Evolutionary conservation across 306 rosid species (phyloP).

Genomic region (Castanea mollissima): DNA sequence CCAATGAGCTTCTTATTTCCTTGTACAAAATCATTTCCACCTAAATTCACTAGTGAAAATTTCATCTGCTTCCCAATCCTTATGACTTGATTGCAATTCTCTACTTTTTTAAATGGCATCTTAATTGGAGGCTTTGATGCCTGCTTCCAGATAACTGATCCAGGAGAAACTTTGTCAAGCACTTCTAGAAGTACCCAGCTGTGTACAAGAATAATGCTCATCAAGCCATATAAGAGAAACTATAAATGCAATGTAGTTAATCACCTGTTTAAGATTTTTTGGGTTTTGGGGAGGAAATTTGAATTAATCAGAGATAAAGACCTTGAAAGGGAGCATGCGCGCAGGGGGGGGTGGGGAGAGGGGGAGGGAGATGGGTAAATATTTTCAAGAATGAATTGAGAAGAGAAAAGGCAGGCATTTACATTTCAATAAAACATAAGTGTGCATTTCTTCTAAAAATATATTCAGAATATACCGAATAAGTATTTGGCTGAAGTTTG

Average conservation of each 20-base stretch:
- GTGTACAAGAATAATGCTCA: constrained; percentile 19
- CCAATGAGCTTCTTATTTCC: constrained; percentile 98
- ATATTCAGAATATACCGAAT: not conserved
- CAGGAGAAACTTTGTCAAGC: constrained; percentile 84
- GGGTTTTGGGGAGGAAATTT: not conserved
- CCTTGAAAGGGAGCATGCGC: not conserved
- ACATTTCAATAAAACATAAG: not conserved
- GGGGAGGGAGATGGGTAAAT: not conserved
- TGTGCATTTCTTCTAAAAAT: not conserved
- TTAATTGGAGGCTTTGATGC: constrained; percentile 93
- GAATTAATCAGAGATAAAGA: not conserved
- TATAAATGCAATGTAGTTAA: not conserved
- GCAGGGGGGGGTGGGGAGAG: rapidly evolving
- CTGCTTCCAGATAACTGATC: constrained; percentile 87
- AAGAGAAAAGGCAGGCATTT: not conserved
- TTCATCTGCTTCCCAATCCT: constrained; percentile 66
- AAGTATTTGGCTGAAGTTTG: constrained; percentile 9
- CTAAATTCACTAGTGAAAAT: constrained; percentile 87
- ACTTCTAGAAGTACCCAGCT: constrained; percentile 94
- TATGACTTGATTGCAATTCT: constrained; percentile 92
- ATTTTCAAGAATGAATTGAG: not conserved
- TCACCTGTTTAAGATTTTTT: not conserved
- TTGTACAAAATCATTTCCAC: constrained; percentile 93
- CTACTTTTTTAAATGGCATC: constrained; percentile 96
- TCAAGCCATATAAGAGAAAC: constrained; percentile 13